These are phyloP conservation scores for Carex parvula DNA, from an alignment of 176 grass and related monocot species.

Conservation along the genomic window DNA sequence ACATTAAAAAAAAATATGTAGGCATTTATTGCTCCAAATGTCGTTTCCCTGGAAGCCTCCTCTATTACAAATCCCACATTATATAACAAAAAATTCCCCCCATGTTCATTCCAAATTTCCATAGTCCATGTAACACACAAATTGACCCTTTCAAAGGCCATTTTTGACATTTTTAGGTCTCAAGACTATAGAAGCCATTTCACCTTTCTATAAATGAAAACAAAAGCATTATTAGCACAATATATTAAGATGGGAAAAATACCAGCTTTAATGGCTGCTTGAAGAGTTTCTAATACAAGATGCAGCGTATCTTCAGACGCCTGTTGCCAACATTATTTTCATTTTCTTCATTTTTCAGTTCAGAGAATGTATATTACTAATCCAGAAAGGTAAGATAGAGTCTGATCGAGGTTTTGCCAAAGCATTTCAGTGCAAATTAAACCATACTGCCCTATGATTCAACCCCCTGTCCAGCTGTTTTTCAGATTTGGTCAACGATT, in stretches of 20 bases:
- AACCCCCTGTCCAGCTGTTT: neutral
- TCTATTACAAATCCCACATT: neutral
- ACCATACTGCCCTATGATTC: neutral
- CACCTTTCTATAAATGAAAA: neutral
- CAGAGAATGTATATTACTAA: conserved; percentile 35
- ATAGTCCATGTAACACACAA: neutral
- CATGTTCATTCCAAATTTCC: neutral
- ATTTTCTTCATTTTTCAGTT: conserved; percentile 11
- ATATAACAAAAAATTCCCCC: neutral
- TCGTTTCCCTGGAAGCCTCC: neutral
- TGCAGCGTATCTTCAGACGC: conserved; percentile 90
- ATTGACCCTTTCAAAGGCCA: neutral
- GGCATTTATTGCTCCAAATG: neutral
- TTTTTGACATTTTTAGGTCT: neutral
- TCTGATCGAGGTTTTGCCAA: neutral
- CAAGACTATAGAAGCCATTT: neutral
- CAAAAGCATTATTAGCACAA: neutral
- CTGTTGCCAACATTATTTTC: conserved; percentile 39
- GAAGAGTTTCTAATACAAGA: conserved; percentile 96
- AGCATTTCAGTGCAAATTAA: neutral
- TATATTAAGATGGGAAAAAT: conserved; percentile 29
- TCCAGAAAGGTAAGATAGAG: conserved; percentile 54
- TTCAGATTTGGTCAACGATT: neutral
- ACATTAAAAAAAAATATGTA: neutral
- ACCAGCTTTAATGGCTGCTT: conserved; percentile 78